A percentile compares a stretch with the other conserved stretches of the same genome.
Evolutionary conservation across 306 rosid genomes (phyloP).

Genomic region (Prunus salicina): DNA sequence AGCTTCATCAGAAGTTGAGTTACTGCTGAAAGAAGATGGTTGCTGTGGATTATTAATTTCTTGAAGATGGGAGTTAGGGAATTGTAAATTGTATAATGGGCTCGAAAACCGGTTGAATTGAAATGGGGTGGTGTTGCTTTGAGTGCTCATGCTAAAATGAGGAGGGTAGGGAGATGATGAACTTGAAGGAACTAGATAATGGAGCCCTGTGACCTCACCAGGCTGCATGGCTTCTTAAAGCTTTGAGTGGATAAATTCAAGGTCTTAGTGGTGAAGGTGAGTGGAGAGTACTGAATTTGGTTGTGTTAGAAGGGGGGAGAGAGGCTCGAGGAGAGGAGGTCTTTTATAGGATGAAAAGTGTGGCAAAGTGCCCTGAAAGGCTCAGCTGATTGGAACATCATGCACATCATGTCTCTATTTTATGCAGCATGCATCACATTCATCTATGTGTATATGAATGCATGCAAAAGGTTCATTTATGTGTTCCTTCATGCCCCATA

Average conservation of each 20-base stretch:
- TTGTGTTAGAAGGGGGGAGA: slow-evolving; percentile 36
- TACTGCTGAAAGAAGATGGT: slow-evolving; percentile 59
- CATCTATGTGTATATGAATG: slow-evolving; percentile 10
- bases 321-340: slow-evolving; percentile 35
- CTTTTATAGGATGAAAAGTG: slow-evolving; percentile 61
- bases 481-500: neutral
- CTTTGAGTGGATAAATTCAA: neutral
- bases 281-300: slow-evolving; percentile 16
- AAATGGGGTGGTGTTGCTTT: slow-evolving; percentile 34
- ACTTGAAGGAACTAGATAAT: slow-evolving; percentile 51
- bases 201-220: slow-evolving; percentile 45
- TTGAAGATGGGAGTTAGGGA: slow-evolving; percentile 34
- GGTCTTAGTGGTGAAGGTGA: slow-evolving; percentile 27
- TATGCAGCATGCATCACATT: slow-evolving; percentile 26
- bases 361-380: slow-evolving; percentile 32
- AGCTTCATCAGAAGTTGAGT: slow-evolving; percentile 88
- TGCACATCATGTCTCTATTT: slow-evolving; percentile 30
- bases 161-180: slow-evolving; percentile 37
- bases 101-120: slow-evolving; percentile 41
- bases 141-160: slow-evolving; percentile 29
- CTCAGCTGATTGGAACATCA: slow-evolving; percentile 31
- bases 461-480: neutral
- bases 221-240: slow-evolving; percentile 55
- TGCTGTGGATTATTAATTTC: slow-evolving; percentile 48
- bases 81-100: slow-evolving; percentile 44